Evolutionary conservation across 176 grass and related monocot species (phyloP).

Genomic region (Oryza australiensis): DNA sequence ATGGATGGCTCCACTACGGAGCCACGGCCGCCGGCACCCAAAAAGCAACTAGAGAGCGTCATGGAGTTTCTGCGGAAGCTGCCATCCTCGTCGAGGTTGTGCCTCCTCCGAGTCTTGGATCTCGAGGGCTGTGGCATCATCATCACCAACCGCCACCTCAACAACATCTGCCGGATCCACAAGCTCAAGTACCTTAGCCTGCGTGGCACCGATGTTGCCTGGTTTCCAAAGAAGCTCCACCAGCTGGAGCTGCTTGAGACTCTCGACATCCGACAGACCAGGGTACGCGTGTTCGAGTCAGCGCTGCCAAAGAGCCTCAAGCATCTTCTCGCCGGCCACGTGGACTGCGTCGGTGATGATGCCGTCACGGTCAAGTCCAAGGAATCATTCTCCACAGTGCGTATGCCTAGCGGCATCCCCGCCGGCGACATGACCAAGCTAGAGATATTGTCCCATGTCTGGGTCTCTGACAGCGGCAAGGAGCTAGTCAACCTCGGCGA

Average conservation of each 20-base stretch:
- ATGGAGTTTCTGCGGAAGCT: background rate
- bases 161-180: background rate
- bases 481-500: background rate
- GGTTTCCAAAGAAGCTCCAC: background rate
- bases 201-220: background rate
- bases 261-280: slow-evolving; percentile 27
- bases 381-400: background rate
- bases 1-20: no score
- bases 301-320: background rate
- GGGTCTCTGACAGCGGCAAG: background rate
- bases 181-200: slow-evolving; percentile 26
- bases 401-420: background rate
- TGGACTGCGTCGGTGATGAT: background rate
- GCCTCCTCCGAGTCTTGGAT: slow-evolving; percentile 12
- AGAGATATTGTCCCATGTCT: background rate
- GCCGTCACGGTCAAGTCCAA: background rate
- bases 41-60: background rate
- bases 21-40: no score
- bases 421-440: background rate
- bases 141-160: background rate
- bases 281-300: background rate
- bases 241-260: slow-evolving; percentile 11
- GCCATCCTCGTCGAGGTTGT: background rate
- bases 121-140: background rate
- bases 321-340: slow-evolving; percentile 9